Base-by-base conservation (phyloP, 805 yeast genomes). In the Metschnikowia gruessii region DNA sequence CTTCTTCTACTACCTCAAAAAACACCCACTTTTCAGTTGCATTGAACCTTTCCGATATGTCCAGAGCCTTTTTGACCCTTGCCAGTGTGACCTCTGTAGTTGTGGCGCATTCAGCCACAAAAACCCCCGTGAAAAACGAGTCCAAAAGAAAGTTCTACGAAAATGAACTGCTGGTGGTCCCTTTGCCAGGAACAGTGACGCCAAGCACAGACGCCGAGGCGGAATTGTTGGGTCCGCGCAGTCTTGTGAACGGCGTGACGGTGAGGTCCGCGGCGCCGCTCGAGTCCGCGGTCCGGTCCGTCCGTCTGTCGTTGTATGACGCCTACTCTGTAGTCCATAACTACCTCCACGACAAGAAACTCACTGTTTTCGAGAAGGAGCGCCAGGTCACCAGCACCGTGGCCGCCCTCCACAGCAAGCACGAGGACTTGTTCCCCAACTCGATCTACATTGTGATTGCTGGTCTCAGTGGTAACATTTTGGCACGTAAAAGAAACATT, bases 381-480 rank as follows among this genome's bases (percentile, higher is more conserved):
- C 76, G 83, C 58, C 68, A 75, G 46, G 81, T 86, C 42, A 76
- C 87, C 8, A 62, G 72, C 26, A 83, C 92, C 1, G 63, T 87
- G 10, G 74, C 90, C 22, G 72, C 73, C 13, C 73, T 89, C 54
- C 89, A 83, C 62, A 73, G 78, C 50, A 79, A 70, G 55, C 65
- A 74, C 35, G 96, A 89, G 67, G 86, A 81, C 40, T 65, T 87
- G 42, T 72, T 85, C 41, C 94, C 96, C 12, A 85, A 84, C 52
- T 66, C 82, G 3, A 64, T 87, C 26, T 89, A 87, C 61, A 73
- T 89, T 33, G 60, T 81, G 9, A 77, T 87, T 24, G 90, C 88
- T 12, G 75, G 81, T 2, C 71, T 89, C 45, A 68, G 88, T 7
- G 96, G 96, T 32, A 77, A 85, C 38, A 82, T 88, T 43, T 56